These are phyloP conservation scores for Gaultheria prostrata DNA, from an alignment of 148 eudicot genomes.

Conservation along the genomic window DNA sequence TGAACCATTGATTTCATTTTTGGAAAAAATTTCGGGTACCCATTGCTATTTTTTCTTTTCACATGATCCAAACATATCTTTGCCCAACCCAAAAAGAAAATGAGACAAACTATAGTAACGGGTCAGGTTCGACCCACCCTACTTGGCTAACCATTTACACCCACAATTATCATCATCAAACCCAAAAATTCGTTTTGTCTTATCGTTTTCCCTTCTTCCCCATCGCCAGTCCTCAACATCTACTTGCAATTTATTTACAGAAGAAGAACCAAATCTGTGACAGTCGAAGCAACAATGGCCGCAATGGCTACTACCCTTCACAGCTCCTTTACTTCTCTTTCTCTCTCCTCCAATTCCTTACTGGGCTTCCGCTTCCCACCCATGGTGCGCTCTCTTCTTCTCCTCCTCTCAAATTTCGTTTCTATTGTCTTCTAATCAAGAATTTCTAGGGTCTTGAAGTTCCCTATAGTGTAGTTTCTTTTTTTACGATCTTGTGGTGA, in stretches of 20 bases:
- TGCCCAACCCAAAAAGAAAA: background rate
- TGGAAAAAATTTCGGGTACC: no score
- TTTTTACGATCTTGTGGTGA: background rate
- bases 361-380: constrained; percentile 62
- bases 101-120: no score
- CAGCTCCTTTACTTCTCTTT: constrained; percentile 70
- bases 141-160: background rate
- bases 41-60: background rate
- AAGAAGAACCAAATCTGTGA: constrained; percentile 5
- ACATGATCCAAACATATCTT: background rate
- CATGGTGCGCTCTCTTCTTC: constrained; percentile 23
- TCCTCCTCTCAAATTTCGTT: background rate
- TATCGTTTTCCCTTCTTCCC: background rate
- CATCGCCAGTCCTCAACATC: no score
- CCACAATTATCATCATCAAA: background rate
- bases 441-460: background rate
- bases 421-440: background rate
- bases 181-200: no score
- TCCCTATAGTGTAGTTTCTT: background rate
- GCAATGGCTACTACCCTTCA: constrained; percentile 59
- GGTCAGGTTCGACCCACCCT: constrained; percentile 3
- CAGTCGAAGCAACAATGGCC: constrained; percentile 22
- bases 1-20: no score
- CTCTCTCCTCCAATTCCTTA: constrained; percentile 70
- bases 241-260: background rate